Evolutionary conservation across 176 grass and related monocot genomes (phyloP).

Genomic region (Bothriochloa decipiens): DNA sequence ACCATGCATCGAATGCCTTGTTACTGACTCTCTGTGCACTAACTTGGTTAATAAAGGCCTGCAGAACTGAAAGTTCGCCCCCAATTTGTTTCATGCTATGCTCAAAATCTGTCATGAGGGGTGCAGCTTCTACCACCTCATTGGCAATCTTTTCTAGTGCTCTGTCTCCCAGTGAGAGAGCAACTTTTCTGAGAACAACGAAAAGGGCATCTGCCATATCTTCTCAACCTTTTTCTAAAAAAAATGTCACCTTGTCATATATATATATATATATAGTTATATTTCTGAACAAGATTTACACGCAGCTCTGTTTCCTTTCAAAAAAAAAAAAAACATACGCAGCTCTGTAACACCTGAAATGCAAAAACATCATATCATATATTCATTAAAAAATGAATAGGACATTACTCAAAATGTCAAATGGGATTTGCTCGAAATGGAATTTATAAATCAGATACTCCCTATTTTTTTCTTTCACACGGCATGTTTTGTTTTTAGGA

Average conservation of each 20-base stretch:
- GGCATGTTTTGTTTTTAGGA: not conserved
- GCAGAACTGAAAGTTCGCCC: not conserved
- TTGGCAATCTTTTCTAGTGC: slow-evolving; percentile 4
- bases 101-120: not conserved
- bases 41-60: not conserved
- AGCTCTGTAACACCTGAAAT: not conserved
- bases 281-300: not conserved
- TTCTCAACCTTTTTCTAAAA: not conserved
- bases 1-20: not conserved
- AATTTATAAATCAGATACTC: too few relatives aligned
- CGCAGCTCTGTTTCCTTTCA: not conserved
- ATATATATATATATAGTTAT: not conserved
- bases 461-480: not conserved
- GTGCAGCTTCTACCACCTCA: not conserved
- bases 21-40: not conserved
- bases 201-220: not conserved
- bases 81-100: not conserved
- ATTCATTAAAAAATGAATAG: not conserved
- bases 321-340: too few relatives aligned
- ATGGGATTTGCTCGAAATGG: too few relatives aligned
- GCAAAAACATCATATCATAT: not conserved
- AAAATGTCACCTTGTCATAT: not conserved
- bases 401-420: too few relatives aligned
- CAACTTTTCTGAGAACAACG: not conserved
- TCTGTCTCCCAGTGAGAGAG: not conserved